A percentile compares a stretch with the other conserved stretches of the same genome.
Conservation (phyloP, 371 early-diverging fungal genomes). For the Antonospora locustae region DNA sequence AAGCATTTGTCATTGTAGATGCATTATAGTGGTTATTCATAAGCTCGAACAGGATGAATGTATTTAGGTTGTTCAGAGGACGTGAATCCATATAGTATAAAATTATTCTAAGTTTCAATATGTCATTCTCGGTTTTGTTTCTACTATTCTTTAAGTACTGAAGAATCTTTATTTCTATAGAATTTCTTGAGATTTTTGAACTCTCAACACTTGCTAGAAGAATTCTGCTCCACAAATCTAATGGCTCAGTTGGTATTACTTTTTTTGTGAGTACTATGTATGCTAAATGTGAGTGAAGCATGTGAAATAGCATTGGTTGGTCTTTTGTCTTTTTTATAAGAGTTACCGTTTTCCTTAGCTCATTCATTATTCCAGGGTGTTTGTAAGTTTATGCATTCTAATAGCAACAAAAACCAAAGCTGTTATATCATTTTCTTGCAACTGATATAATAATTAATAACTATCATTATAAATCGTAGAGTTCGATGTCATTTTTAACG, state of each 20-base stretch:
- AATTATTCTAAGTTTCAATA: slow-evolving; percentile 30
- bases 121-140: slow-evolving; percentile 2
- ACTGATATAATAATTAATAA: too few species aligned
- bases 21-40: slow-evolving; percentile 27
- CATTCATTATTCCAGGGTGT: too few species aligned
- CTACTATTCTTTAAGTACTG: slow-evolving; percentile 20
- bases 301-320: slow-evolving; percentile 43
- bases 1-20: slow-evolving; percentile 23
- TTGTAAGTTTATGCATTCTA: too few species aligned
- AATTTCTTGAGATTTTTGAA: slow-evolving; percentile 27
- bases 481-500: slow-evolving; percentile 14
- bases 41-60: slow-evolving; percentile 36
- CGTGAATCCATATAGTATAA: slow-evolving; percentile 33
- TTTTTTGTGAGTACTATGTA: slow-evolving; percentile 4
- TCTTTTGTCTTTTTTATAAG: slow-evolving; percentile 35
- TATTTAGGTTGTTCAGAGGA: slow-evolving; percentile 20
- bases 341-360: slow-evolving; percentile 20
- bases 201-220: slow-evolving; percentile 8
- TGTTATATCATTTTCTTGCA: too few species aligned
- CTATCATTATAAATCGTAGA: too few species aligned
- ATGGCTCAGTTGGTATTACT: slow-evolving; percentile 10
- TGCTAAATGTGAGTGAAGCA: slow-evolving; percentile 14
- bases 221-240: slow-evolving; percentile 39
- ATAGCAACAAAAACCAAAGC: too few species aligned
- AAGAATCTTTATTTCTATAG: slow-evolving; percentile 33